phyloP scores from a whole-genome alignment of 148 eudicot species.

The Cornus kousa region DNA sequence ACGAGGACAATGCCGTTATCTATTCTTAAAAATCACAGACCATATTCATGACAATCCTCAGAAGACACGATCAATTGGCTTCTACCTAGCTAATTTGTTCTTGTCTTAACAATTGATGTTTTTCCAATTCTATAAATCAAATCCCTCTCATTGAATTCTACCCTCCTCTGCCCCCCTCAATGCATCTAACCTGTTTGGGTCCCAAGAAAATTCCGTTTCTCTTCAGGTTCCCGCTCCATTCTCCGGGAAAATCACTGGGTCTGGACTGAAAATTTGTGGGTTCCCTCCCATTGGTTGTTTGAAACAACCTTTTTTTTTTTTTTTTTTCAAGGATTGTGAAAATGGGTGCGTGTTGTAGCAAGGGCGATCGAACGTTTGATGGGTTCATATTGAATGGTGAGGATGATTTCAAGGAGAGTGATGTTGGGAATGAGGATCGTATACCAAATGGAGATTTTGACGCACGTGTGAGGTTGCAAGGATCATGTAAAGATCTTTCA shows the following conservation, averaged over 20 bases:
- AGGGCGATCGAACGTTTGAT: conserved; percentile 26
- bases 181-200: not conserved
- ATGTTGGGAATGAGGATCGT: conserved; percentile 18
- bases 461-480: conserved; percentile 53
- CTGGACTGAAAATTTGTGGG: not conserved
- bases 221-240: not conserved
- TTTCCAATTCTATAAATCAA: not conserved
- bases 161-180: not conserved
- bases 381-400: conserved; percentile 21
- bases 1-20: no score
- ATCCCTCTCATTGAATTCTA: not conserved
- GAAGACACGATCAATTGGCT: not conserved
- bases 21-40: not conserved
- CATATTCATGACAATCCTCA: not conserved
- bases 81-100: not conserved
- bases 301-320: not conserved
- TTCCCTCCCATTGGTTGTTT: not conserved
- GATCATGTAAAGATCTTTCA: conserved; percentile 53
- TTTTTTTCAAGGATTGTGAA: not conserved
- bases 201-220: not conserved
- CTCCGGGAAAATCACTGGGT: conserved; percentile 6
- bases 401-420: conserved; percentile 13
- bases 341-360: conserved; percentile 89
- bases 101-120: not conserved
- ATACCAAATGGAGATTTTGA: conserved; percentile 41